A percentile compares a stretch with the other conserved stretches of the same genome.
Evolutionary conservation across 352 stramenopile genomes (phyloP).

Genomic region (Pythium rhizo-oryzae): DNA sequence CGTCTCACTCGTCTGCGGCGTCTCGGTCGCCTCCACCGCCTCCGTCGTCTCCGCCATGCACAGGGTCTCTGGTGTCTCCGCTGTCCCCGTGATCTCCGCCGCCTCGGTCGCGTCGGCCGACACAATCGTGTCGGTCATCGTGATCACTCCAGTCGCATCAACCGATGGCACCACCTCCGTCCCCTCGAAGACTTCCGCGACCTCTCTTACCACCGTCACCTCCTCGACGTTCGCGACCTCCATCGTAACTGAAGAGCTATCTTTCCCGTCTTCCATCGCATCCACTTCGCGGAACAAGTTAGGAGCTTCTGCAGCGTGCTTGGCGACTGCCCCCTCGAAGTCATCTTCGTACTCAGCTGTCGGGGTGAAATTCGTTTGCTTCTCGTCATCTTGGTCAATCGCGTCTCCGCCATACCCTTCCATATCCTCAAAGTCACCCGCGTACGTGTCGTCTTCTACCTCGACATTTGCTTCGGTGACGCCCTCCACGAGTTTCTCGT

Average conservation of each 20-base stretch:
- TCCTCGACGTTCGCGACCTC: too few relatives aligned
- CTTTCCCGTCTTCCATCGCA: not conserved
- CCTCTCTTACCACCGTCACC: too few relatives aligned
- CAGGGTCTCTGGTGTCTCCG: not conserved
- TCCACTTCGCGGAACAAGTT: not conserved
- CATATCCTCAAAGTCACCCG: slow-evolving; percentile 1
- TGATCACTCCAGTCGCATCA: too few relatives aligned
- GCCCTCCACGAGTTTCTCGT: not conserved
- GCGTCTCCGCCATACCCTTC: not conserved
- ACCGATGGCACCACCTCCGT: too few relatives aligned
- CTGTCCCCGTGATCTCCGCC: too few relatives aligned
- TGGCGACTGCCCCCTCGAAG: not conserved
- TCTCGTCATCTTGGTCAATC: not conserved
- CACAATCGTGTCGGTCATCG: too few relatives aligned
- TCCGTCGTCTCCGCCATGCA: too few relatives aligned
- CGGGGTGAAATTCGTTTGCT: not conserved
- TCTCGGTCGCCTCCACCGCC: not conserved
- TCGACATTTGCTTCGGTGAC: not conserved
- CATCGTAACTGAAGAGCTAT: not conserved
- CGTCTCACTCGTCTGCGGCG: not conserved
- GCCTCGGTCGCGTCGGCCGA: too few relatives aligned
- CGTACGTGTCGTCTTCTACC: not conserved
- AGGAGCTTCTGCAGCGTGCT: not conserved
- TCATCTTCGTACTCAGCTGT: slow-evolving; percentile 3
- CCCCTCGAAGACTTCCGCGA: too few relatives aligned